phyloP scores from a whole-genome alignment of 495 filamentous ascomycete species.

The Penicillium riverlandense region DNA sequence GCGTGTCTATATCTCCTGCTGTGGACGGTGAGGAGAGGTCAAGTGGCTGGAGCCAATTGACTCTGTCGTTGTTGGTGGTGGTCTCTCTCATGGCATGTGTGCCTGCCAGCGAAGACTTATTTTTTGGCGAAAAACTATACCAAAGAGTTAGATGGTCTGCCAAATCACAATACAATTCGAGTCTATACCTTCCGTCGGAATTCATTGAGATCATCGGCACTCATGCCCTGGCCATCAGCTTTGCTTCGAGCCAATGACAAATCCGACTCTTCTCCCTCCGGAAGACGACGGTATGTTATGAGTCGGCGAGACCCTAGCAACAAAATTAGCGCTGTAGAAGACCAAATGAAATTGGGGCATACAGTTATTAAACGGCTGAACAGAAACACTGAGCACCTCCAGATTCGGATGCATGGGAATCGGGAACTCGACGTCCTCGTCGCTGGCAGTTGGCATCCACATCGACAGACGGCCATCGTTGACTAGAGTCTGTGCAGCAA shows the following conservation, averaged over 20 bases:
- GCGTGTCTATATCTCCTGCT: neutral
- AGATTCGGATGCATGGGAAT: slow-evolving; percentile 74
- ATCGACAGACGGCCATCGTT: slow-evolving; percentile 74
- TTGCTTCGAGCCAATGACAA: slow-evolving; percentile 26
- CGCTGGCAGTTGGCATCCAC: slow-evolving; percentile 96
- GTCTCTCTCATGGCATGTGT: neutral
- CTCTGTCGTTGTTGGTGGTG: slow-evolving; percentile 1
- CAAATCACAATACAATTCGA: neutral
- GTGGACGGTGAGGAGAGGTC: neutral
- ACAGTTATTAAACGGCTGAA: slow-evolving; percentile 88
- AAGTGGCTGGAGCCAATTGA: neutral
- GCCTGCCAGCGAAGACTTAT: neutral
- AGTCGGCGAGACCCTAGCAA: slow-evolving; percentile 71
- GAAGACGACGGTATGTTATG: slow-evolving; percentile 73
- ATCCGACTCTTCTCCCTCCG: slow-evolving; percentile 50
- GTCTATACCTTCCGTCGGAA: slow-evolving; percentile 57
- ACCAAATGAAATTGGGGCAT: neutral
- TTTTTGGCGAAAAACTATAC: slow-evolving; percentile 12
- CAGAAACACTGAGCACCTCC: slow-evolving; percentile 68
- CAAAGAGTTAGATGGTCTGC: neutral
- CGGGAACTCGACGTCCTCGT: slow-evolving; percentile 61
- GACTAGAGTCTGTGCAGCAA: slow-evolving; percentile 73
- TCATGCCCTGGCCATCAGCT: slow-evolving; percentile 33
- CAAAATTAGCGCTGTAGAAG: neutral
- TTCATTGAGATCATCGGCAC: slow-evolving; percentile 71